Base-by-base conservation (phyloP, 495 filamentous ascomycete genomes). In the Xylaria intraflava region DNA sequence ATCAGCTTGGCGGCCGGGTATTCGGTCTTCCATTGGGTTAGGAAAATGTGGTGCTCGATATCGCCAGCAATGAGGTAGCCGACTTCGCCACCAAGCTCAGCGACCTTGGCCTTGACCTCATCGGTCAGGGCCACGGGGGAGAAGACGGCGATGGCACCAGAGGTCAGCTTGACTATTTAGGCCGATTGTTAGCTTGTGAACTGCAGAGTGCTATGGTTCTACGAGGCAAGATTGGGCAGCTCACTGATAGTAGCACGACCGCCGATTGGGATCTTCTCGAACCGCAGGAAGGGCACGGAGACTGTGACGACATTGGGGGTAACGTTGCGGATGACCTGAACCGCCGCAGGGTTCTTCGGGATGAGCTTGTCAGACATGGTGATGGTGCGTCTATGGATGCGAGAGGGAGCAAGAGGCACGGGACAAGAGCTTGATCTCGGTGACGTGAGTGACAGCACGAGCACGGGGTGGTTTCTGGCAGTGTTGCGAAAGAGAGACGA, bases 31-130 rank as follows among this genome's bases (percentile, higher is more conserved):
- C 93, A 98, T 11, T 86, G 71, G 1, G 85, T 83, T 16, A 97
- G 64, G 72, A 88, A 90, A 64, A 97, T 87, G 76, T 98, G 92
- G 69, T 97, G 93, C 70, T 96, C 86, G 17, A 90, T 79, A 64
- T 97, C 93, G 17, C 83, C 78, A 4, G 92, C 90, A 10, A 90
- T 78, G 54, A 97, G 82, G 75, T 97, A 96, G 43, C 75, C 78
- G 42, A 98, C 83, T 22, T 83, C 74, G 38, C 80, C 78, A 49
- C 89, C 89, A 20, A 90, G 70, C n/a, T 72, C 69, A 26, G 75
- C 60, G 35, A 95, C 72, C 38, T 81, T 86, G 46, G 79, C 72
- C 53, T 79, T 79, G n/a, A 90, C 85, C 53, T 88, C 84, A 2
- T 83, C 76, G 0, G 91, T 95, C 24, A 96, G 80, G 14, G 79